Evolutionary conservation across 2,329 filamentous ascomycete species (phyloP).

Genomic region (Trichocomaceae sp.): DNA sequence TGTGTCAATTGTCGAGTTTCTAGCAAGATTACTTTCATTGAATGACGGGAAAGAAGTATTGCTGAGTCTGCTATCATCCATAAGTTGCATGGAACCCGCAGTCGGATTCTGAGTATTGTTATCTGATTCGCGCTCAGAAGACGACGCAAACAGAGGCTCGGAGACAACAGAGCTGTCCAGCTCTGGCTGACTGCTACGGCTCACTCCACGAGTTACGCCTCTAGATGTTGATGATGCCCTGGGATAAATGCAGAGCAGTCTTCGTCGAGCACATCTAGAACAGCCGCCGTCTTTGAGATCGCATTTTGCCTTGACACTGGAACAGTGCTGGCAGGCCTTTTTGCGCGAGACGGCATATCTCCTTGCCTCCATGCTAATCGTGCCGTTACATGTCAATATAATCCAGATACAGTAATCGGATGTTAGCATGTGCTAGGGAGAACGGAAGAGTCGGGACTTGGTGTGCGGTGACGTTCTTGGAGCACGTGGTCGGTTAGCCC

Average conservation of each 20-base stretch:
- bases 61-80: background rate
- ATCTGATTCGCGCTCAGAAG: background rate
- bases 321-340: constrained; percentile 14
- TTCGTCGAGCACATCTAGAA: constrained; percentile 9
- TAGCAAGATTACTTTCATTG: background rate
- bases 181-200: background rate
- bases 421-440: background rate
- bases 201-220: background rate
- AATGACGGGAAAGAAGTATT: background rate
- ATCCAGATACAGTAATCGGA: background rate
- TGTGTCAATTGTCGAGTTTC: background rate
- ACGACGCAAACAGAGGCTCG: background rate
- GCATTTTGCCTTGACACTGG: constrained; percentile 10
- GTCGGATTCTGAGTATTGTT: background rate
- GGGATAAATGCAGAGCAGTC: constrained; percentile 11
- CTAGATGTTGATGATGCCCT: background rate
- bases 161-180: background rate
- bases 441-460: background rate
- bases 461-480: background rate
- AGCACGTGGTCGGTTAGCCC: background rate
- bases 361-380: background rate
- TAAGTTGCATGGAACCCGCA: background rate
- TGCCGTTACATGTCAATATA: background rate
- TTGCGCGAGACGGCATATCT: constrained; percentile 9
- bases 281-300: constrained; percentile 10